These are phyloP conservation scores for Stephania cephalantha DNA, from an alignment of 164 flowering plant species.

Conservation along the genomic window DNA sequence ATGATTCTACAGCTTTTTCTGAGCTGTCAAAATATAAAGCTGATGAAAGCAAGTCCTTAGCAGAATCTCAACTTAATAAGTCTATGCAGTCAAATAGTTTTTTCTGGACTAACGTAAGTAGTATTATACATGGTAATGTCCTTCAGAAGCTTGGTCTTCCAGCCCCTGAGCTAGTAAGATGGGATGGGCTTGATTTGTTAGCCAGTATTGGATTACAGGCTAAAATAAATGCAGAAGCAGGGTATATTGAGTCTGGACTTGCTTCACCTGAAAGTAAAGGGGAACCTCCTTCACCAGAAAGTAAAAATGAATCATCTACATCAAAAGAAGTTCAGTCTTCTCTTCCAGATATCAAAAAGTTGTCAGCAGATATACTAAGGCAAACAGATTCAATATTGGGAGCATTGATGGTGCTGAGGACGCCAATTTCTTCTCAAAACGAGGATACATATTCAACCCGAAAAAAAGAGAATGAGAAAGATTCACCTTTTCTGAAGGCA, in stretches of 20 bases:
- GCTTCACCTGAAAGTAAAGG: conserved; percentile 48
- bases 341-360: conserved; percentile 66
- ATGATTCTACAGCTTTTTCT: conserved; percentile 12
- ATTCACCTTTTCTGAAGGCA: conserved; percentile 17
- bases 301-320: conserved; percentile 15
- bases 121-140: conserved; percentile 50
- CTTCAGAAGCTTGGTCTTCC: conserved; percentile 68
- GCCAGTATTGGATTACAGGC: conserved; percentile 54
- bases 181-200: conserved; percentile 73
- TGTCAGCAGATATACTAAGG: conserved; percentile 42
- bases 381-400: conserved; percentile 34
- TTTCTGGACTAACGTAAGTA: conserved; percentile 66
- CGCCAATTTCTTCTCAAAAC: conserved; percentile 47
- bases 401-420: conserved; percentile 55
- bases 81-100: conserved; percentile 35
- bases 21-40: neutral
- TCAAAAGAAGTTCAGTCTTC: conserved; percentile 36
- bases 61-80: conserved; percentile 22
- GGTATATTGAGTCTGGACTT: conserved; percentile 84
- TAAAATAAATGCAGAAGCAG: conserved; percentile 57
- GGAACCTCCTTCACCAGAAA: conserved; percentile 16
- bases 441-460: conserved; percentile 27
- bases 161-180: conserved; percentile 55
- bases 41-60: conserved; percentile 11
- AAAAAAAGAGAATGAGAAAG: conserved; percentile 21